Evolutionary conservation across 1,284 basidiomycete genomes (phyloP).

Genomic region (Sphagnurus paluster): DNA sequence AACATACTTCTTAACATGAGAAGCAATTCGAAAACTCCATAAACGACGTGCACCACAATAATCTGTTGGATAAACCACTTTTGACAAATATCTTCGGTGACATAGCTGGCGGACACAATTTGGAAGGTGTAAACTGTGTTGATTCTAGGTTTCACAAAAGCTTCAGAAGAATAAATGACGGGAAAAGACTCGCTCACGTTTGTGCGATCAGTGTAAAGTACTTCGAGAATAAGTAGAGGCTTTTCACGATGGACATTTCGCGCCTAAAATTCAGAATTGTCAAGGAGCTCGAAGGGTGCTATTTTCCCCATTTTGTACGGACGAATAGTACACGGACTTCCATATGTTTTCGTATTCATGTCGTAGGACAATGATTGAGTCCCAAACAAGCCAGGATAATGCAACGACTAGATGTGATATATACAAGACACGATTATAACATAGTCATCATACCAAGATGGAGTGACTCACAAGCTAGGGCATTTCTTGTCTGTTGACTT

Average conservation of each 20-base stretch:
- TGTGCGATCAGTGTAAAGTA: constrained; percentile 2
- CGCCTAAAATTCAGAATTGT: neutral
- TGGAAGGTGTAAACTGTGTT: constrained; percentile 2
- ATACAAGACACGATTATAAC: neutral
- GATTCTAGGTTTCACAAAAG: neutral
- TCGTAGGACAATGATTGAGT: neutral
- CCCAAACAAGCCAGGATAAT: constrained; percentile 5
- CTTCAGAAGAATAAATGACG: neutral
- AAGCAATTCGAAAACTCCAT: neutral
- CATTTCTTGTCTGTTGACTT: neutral
- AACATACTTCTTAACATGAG: constrained; percentile 8
- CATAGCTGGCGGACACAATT: neutral
- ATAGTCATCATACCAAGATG: too few species aligned
- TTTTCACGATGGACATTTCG: neutral
- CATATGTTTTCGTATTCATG: constrained; percentile 1
- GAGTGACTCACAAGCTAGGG: neutral
- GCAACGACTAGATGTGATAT: neutral
- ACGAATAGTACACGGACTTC: constrained; percentile 1
- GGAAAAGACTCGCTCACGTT: neutral
- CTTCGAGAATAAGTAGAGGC: neutral
- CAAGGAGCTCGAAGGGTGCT: too few species aligned
- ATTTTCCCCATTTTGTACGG: too few species aligned
- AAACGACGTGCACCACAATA: neutral
- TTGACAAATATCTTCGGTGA: neutral
- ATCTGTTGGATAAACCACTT: constrained; percentile 1